Percentiles rank a stretch among this genome's conserved stretches.
These are phyloP conservation scores for Vanilla planifolia DNA, from an alignment of 106 monocot species.

Conservation along the genomic window DNA sequence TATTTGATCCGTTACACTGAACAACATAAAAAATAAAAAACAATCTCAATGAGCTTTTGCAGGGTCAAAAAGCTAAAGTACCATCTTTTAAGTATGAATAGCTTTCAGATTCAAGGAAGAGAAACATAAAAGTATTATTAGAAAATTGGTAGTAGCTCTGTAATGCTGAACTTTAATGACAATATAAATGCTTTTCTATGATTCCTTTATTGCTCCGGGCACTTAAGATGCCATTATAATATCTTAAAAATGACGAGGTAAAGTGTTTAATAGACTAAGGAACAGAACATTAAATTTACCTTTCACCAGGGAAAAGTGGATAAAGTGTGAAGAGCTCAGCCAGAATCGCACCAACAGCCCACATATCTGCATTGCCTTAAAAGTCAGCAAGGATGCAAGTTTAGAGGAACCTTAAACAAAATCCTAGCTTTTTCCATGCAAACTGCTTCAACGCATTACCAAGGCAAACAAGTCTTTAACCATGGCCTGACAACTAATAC, in stretches of 20 bases:
- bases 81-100: background rate
- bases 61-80: background rate
- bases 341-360: conserved; percentile 90
- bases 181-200: background rate
- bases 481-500: background rate
- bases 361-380: conserved; percentile 56
- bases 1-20: conserved; percentile 85
- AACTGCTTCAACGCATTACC: background rate
- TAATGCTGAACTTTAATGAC: background rate
- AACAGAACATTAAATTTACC: conserved; percentile 22
- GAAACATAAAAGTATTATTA: background rate
- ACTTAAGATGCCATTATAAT: no score
- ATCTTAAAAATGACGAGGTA: no score
- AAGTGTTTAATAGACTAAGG: no score
- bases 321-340: conserved; percentile 77
- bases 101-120: background rate
- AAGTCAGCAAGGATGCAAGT: background rate
- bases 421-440: no score
- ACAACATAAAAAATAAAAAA: conserved; percentile 2
- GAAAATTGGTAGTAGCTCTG: background rate
- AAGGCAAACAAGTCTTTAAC: background rate
- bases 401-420: no score
- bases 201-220: no score
- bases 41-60: background rate
- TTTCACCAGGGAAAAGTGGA: conserved; percentile 93